Percentiles rank a stretch among this genome's conserved stretches.
Conservation (phyloP, 2,329 filamentous ascomycete species). For the Harringtonia aguacate region DNA sequence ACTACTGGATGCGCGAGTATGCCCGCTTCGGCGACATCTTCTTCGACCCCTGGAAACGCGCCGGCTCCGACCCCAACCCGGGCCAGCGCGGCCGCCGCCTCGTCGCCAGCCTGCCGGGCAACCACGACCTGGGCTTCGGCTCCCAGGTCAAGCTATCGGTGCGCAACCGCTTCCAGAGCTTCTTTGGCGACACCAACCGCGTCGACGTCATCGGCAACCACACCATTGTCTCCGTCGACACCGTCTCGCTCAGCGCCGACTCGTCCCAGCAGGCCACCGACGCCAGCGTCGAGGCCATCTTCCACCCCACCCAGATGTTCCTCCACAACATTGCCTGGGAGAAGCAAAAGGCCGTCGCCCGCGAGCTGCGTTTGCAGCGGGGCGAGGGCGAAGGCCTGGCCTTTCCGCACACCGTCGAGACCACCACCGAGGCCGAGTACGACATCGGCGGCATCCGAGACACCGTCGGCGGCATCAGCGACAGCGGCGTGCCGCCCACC, state of each 20-base stretch:
- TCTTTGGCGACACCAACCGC: constrained; percentile 84
- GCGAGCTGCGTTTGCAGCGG: constrained; percentile 55
- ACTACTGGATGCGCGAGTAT: constrained; percentile 83
- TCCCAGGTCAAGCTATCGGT: constrained; percentile 72
- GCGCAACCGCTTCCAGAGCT: constrained; percentile 72
- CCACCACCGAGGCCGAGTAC: constrained; percentile 37
- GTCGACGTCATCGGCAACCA: constrained; percentile 92
- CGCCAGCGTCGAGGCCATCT: constrained; percentile 52
- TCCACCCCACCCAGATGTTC: constrained; percentile 66
- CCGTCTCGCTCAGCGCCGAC: constrained; percentile 72
- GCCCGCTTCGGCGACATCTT: constrained; percentile 80
- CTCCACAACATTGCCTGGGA: constrained; percentile 52
- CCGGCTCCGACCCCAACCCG: constrained; percentile 37
- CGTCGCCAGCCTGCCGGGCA: constrained; percentile 79
- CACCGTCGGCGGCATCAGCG: constrained; percentile 19
- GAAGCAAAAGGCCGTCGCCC: constrained; percentile 57
- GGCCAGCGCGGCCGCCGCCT: constrained; percentile 64
- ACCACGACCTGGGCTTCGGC: constrained; percentile 91
- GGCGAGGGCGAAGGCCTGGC: constrained; percentile 45
- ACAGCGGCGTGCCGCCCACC: constrained; percentile 31
- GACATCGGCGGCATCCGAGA: constrained; percentile 8
- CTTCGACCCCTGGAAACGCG: constrained; percentile 55
- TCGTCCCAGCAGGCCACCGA: constrained; percentile 39
- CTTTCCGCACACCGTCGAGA: constrained; percentile 50
- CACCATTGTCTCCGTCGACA: constrained; percentile 85